A percentile compares a stretch with the other conserved stretches of the same genome.
Evolutionary conservation across 805 yeast species (phyloP).

Genomic region (Debaryomyces tyrocola): DNA sequence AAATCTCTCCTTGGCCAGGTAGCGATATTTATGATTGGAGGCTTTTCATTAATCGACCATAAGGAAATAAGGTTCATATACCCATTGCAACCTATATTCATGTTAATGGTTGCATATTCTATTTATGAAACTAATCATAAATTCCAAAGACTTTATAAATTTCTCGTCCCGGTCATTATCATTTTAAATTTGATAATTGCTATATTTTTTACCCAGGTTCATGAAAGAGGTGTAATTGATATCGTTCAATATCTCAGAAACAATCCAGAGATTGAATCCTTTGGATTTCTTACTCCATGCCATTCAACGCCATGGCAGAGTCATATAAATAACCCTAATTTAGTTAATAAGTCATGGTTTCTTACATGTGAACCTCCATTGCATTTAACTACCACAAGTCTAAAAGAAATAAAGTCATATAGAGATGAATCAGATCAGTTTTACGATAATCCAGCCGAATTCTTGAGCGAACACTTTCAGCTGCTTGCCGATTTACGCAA

Average conservation of each 20-base stretch:
- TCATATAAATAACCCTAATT: constrained; percentile 61
- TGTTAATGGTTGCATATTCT: constrained; percentile 50
- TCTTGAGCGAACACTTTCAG: constrained; percentile 30
- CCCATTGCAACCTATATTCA: constrained; percentile 76
- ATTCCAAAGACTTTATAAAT: neutral
- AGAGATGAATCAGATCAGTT: constrained; percentile 86
- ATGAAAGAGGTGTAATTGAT: constrained; percentile 84
- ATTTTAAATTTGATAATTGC: constrained; percentile 43
- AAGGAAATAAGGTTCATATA: constrained; percentile 91
- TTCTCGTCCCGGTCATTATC: constrained; percentile 20
- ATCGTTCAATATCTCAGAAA: constrained; percentile 55
- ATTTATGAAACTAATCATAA: constrained; percentile 5
- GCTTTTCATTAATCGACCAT: constrained; percentile 71
- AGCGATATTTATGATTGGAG: constrained; percentile 44
- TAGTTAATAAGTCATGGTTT: constrained; percentile 56
- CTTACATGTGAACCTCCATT: constrained; percentile 92
- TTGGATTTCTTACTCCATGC: constrained; percentile 92
- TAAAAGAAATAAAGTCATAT: constrained; percentile 42
- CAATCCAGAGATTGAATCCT: constrained; percentile 39
- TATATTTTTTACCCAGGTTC: constrained; percentile 57
- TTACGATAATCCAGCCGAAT: constrained; percentile 64
- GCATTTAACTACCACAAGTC: constrained; percentile 24
- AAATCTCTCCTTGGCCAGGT: constrained; percentile 18
- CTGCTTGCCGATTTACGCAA: neutral
- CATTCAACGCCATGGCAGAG: constrained; percentile 97